phyloP scores from a whole-genome alignment of 495 filamentous ascomycete species.

The Parathielavia appendiculata region DNA sequence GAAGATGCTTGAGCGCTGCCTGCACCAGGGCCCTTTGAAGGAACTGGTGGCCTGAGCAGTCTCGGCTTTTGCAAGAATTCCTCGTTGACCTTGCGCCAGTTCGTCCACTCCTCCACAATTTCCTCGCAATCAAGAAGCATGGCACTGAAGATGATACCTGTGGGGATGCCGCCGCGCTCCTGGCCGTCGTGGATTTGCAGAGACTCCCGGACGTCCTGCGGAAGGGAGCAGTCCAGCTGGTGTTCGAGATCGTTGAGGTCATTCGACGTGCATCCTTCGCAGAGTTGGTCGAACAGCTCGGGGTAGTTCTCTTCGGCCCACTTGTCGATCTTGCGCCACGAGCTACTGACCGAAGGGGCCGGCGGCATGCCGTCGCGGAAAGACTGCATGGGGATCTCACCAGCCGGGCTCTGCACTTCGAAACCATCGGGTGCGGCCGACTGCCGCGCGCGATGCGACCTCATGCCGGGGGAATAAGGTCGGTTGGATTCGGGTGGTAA shows the following conservation, averaged over 20 bases:
- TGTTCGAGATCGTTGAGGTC: slow-evolving; percentile 97
- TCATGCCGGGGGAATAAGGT: slow-evolving; percentile 88
- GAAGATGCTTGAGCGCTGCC: slow-evolving; percentile 48
- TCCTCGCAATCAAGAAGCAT: slow-evolving; percentile 99
- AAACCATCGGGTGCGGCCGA: slow-evolving; percentile 57
- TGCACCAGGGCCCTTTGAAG: slow-evolving; percentile 59
- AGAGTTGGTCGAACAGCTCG: slow-evolving; percentile 87
- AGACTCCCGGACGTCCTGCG: slow-evolving; percentile 89
- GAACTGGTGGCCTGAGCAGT: slow-evolving; percentile 51
- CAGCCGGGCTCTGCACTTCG: slow-evolving; percentile 58
- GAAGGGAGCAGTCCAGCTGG: slow-evolving; percentile 89
- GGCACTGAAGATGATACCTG: slow-evolving; percentile 83
- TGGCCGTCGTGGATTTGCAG: slow-evolving; percentile 89
- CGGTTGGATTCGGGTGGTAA: slow-evolving; percentile 50
- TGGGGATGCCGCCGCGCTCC: slow-evolving; percentile 85
- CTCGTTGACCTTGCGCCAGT: slow-evolving; percentile 89
- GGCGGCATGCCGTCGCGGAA: slow-evolving; percentile 90
- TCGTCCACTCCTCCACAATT: slow-evolving; percentile 95
- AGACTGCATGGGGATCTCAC: slow-evolving; percentile 94
- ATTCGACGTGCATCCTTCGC: slow-evolving; percentile 85
- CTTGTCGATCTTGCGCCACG: slow-evolving; percentile 86
- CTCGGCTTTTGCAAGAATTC: slow-evolving; percentile 66
- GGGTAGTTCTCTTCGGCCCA: slow-evolving; percentile 95
- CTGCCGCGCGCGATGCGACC: slow-evolving; percentile 61
- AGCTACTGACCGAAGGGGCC: slow-evolving; percentile 78